A percentile compares a stretch with the other conserved stretches of the same genome.
Conservation (phyloP, 2,329 filamentous ascomycete genomes). For the Pyricularia grisea region DNA sequence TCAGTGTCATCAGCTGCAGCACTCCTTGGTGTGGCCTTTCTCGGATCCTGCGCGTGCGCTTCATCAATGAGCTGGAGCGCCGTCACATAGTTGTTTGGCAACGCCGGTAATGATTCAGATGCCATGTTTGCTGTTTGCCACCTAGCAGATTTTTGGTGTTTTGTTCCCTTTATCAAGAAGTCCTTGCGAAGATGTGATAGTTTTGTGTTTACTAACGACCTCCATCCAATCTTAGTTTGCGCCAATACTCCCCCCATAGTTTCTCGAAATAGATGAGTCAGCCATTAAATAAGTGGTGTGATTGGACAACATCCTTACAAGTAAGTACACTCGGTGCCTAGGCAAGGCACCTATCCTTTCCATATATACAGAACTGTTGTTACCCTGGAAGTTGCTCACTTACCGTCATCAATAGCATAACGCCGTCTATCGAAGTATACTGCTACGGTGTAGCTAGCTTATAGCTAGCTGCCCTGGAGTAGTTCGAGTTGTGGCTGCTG, state of each 20-base stretch:
- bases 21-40: constrained; percentile 29
- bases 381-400: neutral
- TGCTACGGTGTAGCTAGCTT: neutral
- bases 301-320: neutral
- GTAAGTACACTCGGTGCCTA: neutral
- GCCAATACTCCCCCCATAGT: neutral
- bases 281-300: neutral
- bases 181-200: neutral
- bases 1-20: constrained; percentile 29
- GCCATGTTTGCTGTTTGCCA: neutral
- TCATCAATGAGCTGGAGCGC: constrained; percentile 64
- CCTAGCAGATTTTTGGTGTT: neutral
- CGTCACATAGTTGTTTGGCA: constrained; percentile 30
- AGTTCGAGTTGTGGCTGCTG: neutral
- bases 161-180: neutral
- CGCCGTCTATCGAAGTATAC: neutral
- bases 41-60: constrained; percentile 62
- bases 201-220: neutral
- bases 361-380: neutral
- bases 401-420: neutral
- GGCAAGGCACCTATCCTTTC: neutral
- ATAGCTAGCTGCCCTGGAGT: neutral
- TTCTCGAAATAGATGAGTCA: neutral
- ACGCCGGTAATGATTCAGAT: constrained; percentile 6
- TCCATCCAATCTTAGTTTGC: neutral